phyloP scores from a whole-genome alignment of 768 basidiomycete species.

The Polyporus arcularius region DNA sequence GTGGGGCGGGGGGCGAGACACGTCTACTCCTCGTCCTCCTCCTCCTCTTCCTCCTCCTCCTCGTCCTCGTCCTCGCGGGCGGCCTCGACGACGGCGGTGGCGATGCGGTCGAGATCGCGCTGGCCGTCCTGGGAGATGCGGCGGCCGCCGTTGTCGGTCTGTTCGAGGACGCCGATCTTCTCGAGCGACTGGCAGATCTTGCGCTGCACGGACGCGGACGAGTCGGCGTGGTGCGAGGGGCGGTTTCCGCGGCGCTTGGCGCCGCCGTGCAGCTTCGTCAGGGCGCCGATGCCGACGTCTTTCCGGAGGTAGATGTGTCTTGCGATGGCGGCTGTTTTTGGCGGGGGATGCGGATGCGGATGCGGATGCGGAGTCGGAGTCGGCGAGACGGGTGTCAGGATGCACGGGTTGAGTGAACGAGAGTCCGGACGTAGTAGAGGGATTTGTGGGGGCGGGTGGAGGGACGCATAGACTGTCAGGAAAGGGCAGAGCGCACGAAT shows the following conservation, averaged over 20 bases:
- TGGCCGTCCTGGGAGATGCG: constrained; percentile 97
- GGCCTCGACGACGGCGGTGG: constrained; percentile 84
- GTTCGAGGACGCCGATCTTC: constrained; percentile 98
- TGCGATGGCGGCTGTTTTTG: constrained; percentile 79
- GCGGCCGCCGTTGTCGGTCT: constrained; percentile 90
- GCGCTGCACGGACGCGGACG: constrained; percentile 88
- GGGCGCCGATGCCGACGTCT: constrained; percentile 90
- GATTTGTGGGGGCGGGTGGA: too few species aligned
- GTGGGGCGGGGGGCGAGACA: neutral
- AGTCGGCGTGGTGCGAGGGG: constrained; percentile 89
- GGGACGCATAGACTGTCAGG: neutral
- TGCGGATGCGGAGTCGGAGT: neutral
- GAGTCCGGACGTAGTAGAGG: too few species aligned
- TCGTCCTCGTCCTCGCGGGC: constrained; percentile 73
- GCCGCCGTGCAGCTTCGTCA: constrained; percentile 95
- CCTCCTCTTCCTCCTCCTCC: constrained; percentile 72
- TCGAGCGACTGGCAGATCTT: constrained; percentile 96
- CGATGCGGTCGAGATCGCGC: constrained; percentile 93
- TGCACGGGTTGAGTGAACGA: too few species aligned
- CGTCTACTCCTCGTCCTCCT: constrained; percentile 40
- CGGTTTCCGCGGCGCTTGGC: constrained; percentile 96
- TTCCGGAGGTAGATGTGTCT: constrained; percentile 99
- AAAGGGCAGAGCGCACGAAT: neutral
- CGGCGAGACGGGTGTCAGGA: neutral
- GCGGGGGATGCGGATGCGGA: too few species aligned